These are phyloP conservation scores for Artemisia annua DNA, from an alignment of 129 eudicot species.

Conservation along the genomic window DNA sequence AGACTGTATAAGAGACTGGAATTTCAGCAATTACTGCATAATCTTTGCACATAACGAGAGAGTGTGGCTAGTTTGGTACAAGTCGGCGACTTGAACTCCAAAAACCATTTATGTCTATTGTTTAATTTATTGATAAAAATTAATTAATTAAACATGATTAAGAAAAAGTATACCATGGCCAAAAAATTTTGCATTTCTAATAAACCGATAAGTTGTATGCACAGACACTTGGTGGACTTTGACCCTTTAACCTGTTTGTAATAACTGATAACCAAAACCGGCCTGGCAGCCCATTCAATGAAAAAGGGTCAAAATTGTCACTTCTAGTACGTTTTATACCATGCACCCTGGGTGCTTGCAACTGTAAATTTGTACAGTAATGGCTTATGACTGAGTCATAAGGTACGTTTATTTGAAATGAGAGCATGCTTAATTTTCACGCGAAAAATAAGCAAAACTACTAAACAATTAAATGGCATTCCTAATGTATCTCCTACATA, in stretches of 20 bases:
- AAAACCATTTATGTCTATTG: too few relatives aligned
- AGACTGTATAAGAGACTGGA: neutral
- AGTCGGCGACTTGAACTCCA: too few relatives aligned
- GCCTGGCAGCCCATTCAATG: neutral
- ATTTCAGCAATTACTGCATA: neutral
- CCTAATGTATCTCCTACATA: constrained; percentile 32
- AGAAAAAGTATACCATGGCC: too few relatives aligned
- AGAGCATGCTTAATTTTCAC: neutral
- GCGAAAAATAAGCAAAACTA: constrained; percentile 1
- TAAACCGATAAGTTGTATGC: neutral
- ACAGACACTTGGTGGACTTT: neutral
- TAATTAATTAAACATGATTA: too few relatives aligned
- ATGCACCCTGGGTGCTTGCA: neutral
- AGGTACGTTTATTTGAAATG: neutral
- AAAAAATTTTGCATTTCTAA: neutral
- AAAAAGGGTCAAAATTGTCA: neutral
- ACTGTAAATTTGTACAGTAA: neutral
- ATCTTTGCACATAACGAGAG: neutral
- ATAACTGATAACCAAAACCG: neutral
- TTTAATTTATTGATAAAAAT: too few relatives aligned
- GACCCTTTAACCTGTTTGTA: too few relatives aligned
- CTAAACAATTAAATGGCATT: neutral
- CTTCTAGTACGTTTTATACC: neutral
- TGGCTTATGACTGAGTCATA: too few relatives aligned
- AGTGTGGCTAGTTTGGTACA: too few relatives aligned